These are phyloP conservation scores for Arachnomyces sp. DNA, from an alignment of 2,329 filamentous ascomycete genomes.

Conservation along the genomic window DNA sequence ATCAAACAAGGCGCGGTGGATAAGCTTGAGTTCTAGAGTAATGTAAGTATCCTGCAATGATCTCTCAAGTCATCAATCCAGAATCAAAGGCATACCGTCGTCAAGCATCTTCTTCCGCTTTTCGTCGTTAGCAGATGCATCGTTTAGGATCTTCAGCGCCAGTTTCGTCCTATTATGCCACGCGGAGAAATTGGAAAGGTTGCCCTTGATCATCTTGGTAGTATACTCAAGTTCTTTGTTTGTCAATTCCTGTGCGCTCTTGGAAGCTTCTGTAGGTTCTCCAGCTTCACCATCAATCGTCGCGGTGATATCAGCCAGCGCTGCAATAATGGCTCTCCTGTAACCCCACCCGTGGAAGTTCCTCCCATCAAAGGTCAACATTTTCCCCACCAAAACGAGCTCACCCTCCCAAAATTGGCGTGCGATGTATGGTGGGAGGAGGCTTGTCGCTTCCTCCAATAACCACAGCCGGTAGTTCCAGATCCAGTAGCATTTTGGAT, in stretches of 20 bases:
- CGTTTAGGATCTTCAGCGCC: constrained; percentile 65
- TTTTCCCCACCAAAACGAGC: constrained; percentile 72
- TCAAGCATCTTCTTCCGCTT: constrained; percentile 64
- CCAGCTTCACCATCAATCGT: constrained; percentile 13
- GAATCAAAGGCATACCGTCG: constrained; percentile 43
- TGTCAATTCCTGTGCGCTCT: constrained; percentile 55
- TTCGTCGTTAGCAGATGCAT: constrained; percentile 56
- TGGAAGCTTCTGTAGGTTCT: constrained; percentile 14
- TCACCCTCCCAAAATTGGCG: constrained; percentile 74
- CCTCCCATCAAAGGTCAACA: constrained; percentile 75
- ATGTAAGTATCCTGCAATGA: constrained; percentile 3
- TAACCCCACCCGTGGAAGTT: constrained; percentile 99
- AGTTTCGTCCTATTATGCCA: constrained; percentile 88
- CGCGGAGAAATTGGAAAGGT: constrained; percentile 91
- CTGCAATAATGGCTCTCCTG: constrained; percentile 65
- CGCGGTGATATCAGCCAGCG: constrained; percentile 42
- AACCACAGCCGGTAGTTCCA: constrained; percentile 94
- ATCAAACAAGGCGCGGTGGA: constrained; percentile 73
- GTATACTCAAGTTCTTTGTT: constrained; percentile 85
- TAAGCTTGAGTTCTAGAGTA: constrained; percentile 58
- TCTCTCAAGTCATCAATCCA: neutral
- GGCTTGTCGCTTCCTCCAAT: constrained; percentile 59
- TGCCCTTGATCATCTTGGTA: constrained; percentile 72
- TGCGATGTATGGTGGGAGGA: constrained; percentile 50
- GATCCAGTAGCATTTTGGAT: constrained; percentile 98